phyloP scores from a whole-genome alignment of 1,284 basidiomycete genomes.

The Caloboletus inedulis region DNA sequence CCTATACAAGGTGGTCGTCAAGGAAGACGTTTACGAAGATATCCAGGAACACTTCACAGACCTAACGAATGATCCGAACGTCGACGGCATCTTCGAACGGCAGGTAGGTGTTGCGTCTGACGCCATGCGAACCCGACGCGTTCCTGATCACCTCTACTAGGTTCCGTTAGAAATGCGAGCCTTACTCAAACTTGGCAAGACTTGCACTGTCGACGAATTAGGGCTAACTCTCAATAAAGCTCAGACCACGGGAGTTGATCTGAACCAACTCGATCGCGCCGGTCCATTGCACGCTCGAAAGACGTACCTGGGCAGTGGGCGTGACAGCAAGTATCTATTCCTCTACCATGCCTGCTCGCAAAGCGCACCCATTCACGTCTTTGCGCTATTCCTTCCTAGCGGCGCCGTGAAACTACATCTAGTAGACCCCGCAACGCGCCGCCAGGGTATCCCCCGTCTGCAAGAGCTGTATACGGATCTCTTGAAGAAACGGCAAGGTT shows the following conservation, averaged over 20 bases:
- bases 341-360: slow-evolving; percentile 86
- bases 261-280: slow-evolving; percentile 77
- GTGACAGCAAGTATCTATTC: slow-evolving; percentile 79
- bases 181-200: slow-evolving; percentile 81
- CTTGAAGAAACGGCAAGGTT: slow-evolving; percentile 43
- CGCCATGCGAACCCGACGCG: neutral
- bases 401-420: slow-evolving; percentile 79
- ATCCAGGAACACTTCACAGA: slow-evolving; percentile 91
- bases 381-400: slow-evolving; percentile 82
- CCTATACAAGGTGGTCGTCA: slow-evolving; percentile 81
- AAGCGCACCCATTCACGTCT: slow-evolving; percentile 81
- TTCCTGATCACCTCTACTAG: slow-evolving; percentile 37
- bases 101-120: slow-evolving; percentile 52
- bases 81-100: slow-evolving; percentile 93
- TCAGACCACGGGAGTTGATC: slow-evolving; percentile 80
- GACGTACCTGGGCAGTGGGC: slow-evolving; percentile 76
- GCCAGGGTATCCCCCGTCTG: slow-evolving; percentile 79
- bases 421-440: slow-evolving; percentile 84
- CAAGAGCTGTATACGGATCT: slow-evolving; percentile 70
- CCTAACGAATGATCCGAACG: slow-evolving; percentile 90
- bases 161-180: slow-evolving; percentile 85
- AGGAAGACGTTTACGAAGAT: slow-evolving; percentile 81
- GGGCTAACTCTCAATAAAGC: slow-evolving; percentile 81
- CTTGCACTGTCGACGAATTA: slow-evolving; percentile 69
- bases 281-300: slow-evolving; percentile 57